Evolutionary conservation across 345 rosid species (phyloP).

Genomic region (Odontarrhena argentea): DNA sequence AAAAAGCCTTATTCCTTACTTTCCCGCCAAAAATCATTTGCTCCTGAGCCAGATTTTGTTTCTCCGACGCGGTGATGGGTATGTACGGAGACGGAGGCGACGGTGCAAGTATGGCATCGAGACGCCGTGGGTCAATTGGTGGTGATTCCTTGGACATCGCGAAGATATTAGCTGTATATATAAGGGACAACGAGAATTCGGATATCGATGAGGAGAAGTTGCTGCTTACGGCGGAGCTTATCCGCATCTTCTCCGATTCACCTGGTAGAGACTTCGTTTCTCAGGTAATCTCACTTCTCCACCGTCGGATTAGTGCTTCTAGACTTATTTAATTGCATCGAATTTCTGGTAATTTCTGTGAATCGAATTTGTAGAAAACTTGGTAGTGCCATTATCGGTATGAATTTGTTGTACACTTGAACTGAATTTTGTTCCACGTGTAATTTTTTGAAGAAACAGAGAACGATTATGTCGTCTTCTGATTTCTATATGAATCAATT

Average conservation of each 20-base stretch:
- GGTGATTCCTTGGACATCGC: slow-evolving; percentile 46
- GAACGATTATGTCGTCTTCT: not conserved
- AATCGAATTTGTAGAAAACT: slow-evolving; percentile 4
- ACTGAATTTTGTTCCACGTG: not conserved
- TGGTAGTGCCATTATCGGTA: not conserved
- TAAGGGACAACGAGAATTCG: slow-evolving; percentile 58
- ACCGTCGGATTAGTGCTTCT: not conserved
- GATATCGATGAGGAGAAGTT: slow-evolving; percentile 53
- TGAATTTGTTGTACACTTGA: not conserved
- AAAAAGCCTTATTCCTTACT: slow-evolving; percentile 21
- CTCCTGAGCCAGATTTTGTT: slow-evolving; percentile 9
- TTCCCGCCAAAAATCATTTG: slow-evolving; percentile 37
- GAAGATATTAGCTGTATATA: slow-evolving; percentile 54
- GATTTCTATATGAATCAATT: not conserved
- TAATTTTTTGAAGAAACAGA: slow-evolving; percentile 4
- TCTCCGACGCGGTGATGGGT: slow-evolving; percentile 27
- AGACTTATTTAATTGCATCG: not conserved
- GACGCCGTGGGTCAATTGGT: slow-evolving; percentile 35
- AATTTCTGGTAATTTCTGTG: not conserved
- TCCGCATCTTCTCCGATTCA: slow-evolving; percentile 63
- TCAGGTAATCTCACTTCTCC: slow-evolving; percentile 51
- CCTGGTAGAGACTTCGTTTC: slow-evolving; percentile 55
- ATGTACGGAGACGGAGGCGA: slow-evolving; percentile 43
- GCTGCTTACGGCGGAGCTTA: slow-evolving; percentile 58
- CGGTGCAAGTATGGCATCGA: slow-evolving; percentile 33